Evolutionary conservation across 2,329 filamentous ascomycete genomes (phyloP).

Genomic region (Lojkania enalia): DNA sequence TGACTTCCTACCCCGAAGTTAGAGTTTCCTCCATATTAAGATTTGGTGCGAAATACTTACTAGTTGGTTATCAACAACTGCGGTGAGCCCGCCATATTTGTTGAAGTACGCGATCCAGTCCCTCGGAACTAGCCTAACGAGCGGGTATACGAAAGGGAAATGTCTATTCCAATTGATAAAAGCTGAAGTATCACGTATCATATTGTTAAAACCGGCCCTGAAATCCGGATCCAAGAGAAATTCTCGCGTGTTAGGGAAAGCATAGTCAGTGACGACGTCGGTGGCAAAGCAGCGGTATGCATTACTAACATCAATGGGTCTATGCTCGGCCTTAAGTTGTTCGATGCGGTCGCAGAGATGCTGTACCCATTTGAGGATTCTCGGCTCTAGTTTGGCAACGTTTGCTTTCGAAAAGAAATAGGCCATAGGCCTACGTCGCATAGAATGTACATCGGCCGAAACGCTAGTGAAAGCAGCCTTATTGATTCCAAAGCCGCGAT

Average conservation of each 20-base stretch:
- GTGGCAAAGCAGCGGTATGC: conserved; percentile 20
- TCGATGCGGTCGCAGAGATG: conserved; percentile 15
- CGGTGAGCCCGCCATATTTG: conserved; percentile 2
- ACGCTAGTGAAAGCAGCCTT: conserved; percentile 16
- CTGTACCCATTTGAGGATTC: conserved; percentile 16
- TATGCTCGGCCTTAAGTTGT: conserved; percentile 5
- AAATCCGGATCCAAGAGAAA: conserved; percentile 16
- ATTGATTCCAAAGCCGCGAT: conserved; percentile 17
- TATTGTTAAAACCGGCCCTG: conserved; percentile 7
- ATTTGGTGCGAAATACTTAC: conserved; percentile 6
- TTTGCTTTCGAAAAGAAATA: conserved; percentile 32
- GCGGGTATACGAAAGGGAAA: conserved; percentile 8
- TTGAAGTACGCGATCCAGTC: conserved; percentile 6
- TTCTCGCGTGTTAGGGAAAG: conserved; percentile 13
- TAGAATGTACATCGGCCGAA: conserved; percentile 20
- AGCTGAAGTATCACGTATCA: conserved; percentile 5
- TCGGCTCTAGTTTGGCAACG: conserved; percentile 23
- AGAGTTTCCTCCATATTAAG: not conserved
- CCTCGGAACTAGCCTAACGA: conserved; percentile 7
- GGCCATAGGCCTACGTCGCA: conserved; percentile 24
- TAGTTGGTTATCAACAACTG: conserved; percentile 12
- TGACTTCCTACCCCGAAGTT: conserved; percentile 11
- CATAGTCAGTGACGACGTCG: conserved; percentile 17
- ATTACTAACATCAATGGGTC: conserved; percentile 11
- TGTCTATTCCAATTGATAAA: conserved; percentile 17